Conservation (phyloP, 2,329 filamentous ascomycete species). For the Aspergillus jensenii region DNA sequence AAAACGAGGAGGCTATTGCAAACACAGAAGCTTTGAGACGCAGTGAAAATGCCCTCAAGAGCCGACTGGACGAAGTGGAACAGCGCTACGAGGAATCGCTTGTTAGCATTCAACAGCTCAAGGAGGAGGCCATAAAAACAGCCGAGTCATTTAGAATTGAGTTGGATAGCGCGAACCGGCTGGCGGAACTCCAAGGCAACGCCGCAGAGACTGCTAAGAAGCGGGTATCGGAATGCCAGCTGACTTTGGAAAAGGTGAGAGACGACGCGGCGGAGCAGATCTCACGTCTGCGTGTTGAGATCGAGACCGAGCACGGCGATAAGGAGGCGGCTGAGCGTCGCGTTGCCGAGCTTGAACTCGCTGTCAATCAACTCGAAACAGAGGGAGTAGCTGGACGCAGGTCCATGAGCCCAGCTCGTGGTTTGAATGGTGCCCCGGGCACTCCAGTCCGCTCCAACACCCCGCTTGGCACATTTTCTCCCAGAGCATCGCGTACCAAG, state of each 20-base stretch:
- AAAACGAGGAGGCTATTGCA: conserved; percentile 79
- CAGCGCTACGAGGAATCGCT: conserved; percentile 84
- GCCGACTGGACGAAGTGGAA: conserved; percentile 78
- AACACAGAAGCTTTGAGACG: conserved; percentile 75
- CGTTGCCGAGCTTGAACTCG: conserved; percentile 64
- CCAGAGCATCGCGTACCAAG: conserved; percentile 54
- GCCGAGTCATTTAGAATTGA: conserved; percentile 86
- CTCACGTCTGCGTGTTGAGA: conserved; percentile 53
- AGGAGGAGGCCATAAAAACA: conserved; percentile 77
- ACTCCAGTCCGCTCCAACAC: conserved; percentile 54
- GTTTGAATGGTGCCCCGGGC: conserved; percentile 50
- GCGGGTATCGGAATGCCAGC: conserved; percentile 59
- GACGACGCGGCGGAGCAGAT: conserved; percentile 63
- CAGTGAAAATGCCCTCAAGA: conserved; percentile 76
- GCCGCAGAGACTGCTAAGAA: conserved; percentile 60
- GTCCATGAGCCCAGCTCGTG: conserved; percentile 55
- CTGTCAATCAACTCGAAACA: conserved; percentile 61
- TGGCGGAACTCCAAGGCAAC: conserved; percentile 70
- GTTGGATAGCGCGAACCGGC: conserved; percentile 73
- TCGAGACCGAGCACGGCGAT: conserved; percentile 58
- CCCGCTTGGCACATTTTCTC: conserved; percentile 52
- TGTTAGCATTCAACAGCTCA: conserved; percentile 76
- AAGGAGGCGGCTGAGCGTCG: conserved; percentile 62
- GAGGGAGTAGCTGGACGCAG: conserved; percentile 46
- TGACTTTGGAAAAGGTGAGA: conserved; percentile 57